Evolutionary conservation across 768 basidiomycete species (phyloP), one percentile per base, ranked within the genome.

Genomic region (Mrakia frigida): DNA sequence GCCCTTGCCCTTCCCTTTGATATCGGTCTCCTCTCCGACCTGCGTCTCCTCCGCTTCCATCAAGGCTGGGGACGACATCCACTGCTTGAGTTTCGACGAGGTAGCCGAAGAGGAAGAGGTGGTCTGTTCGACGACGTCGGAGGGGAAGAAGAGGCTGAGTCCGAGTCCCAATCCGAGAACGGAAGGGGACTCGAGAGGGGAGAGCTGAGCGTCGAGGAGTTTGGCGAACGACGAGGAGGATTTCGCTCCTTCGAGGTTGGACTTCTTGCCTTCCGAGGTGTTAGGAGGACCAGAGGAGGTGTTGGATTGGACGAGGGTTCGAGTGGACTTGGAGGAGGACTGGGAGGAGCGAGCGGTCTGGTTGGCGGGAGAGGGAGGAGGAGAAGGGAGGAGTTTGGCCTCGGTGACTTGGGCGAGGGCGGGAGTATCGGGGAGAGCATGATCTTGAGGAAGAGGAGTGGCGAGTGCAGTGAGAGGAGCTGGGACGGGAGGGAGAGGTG

Each of bases 321-420:
- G n/a, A 2, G 59, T 60, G 59, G 59, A 60, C 28, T 60, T 60
- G 59, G 10, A 28, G n/a, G 59, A 60, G n/a, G 59, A 28, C 11
- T n/a, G n/a, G 16, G 59, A 60, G 59, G 59, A 60, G 59, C 59
- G 59, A 60, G 59, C 59, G n/a, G 59, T 60, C 11, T 28, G n/a
- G 11, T n/a, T 10, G 59, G n/a, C 6, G 1, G 59, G n/a, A n/a
- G n/a, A n/a, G n/a, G 59, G 9, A 18, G 33, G n/a, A 28, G 59
- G 59, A 10, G 59, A 2, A 14, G 59, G 10, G n/a, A 60, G n/a
- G n/a, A 60, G 59, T 14, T 60, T n/a, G 59, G 28, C 14, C 4
- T n/a, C n/a, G 59, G 33, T 18, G 59, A 60, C n/a, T n/a, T 60
- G n/a, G 59, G 11, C 33, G 59, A 33, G n/a, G n/a, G n/a, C 11